Base-by-base conservation (phyloP, 1,284 basidiomycete species). In the Ceratorhiza oryzae-sativae region DNA sequence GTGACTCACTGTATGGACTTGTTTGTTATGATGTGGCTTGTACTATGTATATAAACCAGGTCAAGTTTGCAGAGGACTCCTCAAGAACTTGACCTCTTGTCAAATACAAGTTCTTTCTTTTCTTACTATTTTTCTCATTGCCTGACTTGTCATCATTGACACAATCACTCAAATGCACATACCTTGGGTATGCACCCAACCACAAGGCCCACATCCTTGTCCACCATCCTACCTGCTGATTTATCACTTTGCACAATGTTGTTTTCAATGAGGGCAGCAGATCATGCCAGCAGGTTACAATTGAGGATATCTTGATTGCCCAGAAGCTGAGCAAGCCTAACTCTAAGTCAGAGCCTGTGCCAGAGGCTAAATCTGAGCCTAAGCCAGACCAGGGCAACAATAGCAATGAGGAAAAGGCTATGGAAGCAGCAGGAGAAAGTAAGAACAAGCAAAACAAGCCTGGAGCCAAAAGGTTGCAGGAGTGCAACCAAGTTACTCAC, bases 171-270 rank as follows among this genome's bases (percentile, higher is more conserved):
- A 55, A 53, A 27, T 60, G 55, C 12, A 25, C 36, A 5, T 70
- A 68, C 13, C 34, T 74, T 8, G 71, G 73, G 3, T 74, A 62
- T 46, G 53, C 30, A 1, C 18, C 23, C 6, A 30, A 39, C 12
- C 5, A 46, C 0, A 74, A 74, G 42, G 71, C 55, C 1, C 68
- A 56, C 20, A 13, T 39, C 4, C 32, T 74, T 6, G 46, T 42
- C 18, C 55, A 67, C 23, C 32, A 34, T 1, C 42, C 36, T 9
- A 55, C 65, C 4, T 34, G 25, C 15, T 55, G 59, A 36, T 49
- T 74, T 18, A n/a, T 67, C 6, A 13, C 25, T 1, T 60, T 56
- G 3, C 61, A 65, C 27, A 63, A 74, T 46, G 73, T 74, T 18
- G 36, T 62, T 10, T 74, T 74, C 39, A 39, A 72, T 42, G 73